phyloP scores from a whole-genome alignment of 2,329 filamentous ascomycete species.

The Scedosporium boydii region DNA sequence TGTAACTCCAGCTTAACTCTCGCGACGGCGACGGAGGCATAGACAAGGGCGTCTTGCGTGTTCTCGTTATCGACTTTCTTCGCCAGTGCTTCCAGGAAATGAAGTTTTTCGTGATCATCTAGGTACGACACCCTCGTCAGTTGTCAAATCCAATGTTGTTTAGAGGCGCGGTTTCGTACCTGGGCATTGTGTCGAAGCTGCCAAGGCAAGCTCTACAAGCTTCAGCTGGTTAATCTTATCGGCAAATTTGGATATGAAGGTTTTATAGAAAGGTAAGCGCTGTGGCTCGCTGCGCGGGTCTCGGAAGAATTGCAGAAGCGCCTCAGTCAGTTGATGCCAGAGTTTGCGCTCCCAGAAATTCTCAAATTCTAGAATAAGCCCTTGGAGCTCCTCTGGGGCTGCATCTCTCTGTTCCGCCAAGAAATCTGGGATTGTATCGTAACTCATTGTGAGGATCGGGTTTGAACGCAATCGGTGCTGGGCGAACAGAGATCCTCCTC shows the following conservation, averaged over 20 bases:
- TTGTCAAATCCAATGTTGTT: neutral
- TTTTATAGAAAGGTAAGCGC: slow-evolving; percentile 83
- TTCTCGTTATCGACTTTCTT: slow-evolving; percentile 85
- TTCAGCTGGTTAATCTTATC: slow-evolving; percentile 99
- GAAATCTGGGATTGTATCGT: slow-evolving; percentile 84
- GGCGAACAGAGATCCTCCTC: too few species aligned
- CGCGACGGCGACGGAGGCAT: slow-evolving; percentile 83
- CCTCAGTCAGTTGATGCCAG: slow-evolving; percentile 96
- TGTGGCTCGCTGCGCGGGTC: slow-evolving; percentile 71
- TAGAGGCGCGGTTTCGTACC: slow-evolving; percentile 35
- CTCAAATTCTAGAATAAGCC: slow-evolving; percentile 84
- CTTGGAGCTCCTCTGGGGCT: slow-evolving; percentile 79
- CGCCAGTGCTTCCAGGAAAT: slow-evolving; percentile 74
- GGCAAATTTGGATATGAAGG: slow-evolving; percentile 90
- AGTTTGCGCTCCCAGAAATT: slow-evolving; percentile 97
- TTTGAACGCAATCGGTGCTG: neutral
- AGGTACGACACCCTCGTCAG: neutral
- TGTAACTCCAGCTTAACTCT: slow-evolving; percentile 74
- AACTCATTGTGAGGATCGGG: slow-evolving; percentile 52
- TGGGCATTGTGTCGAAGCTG: slow-evolving; percentile 75
- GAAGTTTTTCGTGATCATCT: slow-evolving; percentile 82
- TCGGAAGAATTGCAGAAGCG: slow-evolving; percentile 80
- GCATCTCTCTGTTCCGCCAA: slow-evolving; percentile 81
- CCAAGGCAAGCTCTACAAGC: slow-evolving; percentile 82
- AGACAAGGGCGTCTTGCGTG: slow-evolving; percentile 92